These are phyloP conservation scores for Penicillium egyptiacum DNA, from an alignment of 495 filamentous ascomycete species.

Conservation along the genomic window DNA sequence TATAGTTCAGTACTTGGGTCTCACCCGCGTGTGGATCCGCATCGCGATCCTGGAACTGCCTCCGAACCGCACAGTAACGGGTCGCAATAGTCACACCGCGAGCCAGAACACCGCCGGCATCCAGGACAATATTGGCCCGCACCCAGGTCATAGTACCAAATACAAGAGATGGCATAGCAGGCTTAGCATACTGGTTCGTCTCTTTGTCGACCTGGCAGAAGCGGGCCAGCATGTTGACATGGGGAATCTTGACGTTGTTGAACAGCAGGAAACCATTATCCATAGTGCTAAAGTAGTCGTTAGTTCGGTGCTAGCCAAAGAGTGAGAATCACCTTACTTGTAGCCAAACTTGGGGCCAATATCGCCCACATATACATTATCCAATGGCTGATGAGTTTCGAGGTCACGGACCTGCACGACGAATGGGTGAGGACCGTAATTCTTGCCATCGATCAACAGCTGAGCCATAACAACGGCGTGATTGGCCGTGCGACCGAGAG, in stretches of 20 bases:
- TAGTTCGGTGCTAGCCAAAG: not conserved
- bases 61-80: constrained; percentile 64
- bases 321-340: constrained; percentile 34
- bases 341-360: constrained; percentile 76
- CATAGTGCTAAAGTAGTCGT: constrained; percentile 53
- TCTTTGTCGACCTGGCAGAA: constrained; percentile 62
- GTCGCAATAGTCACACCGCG: constrained; percentile 74
- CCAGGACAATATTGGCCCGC: constrained; percentile 67
- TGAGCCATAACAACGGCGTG: constrained; percentile 76
- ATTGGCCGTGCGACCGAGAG: constrained; percentile 68
- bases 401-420: constrained; percentile 71
- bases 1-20: constrained; percentile 71
- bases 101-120: constrained; percentile 65
- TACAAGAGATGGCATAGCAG: constrained; percentile 61
- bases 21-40: constrained; percentile 56
- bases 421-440: constrained; percentile 71
- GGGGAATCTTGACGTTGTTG: constrained; percentile 67
- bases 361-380: constrained; percentile 69
- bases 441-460: constrained; percentile 60
- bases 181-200: constrained; percentile 62
- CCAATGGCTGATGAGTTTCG: constrained; percentile 66
- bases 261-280: constrained; percentile 76
- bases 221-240: constrained; percentile 66
- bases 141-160: constrained; percentile 76
- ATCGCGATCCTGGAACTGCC: constrained; percentile 72